Evolutionary conservation across 352 stramenopile genomes (phyloP).

Genomic region (Thalassiosira ordinaria): DNA sequence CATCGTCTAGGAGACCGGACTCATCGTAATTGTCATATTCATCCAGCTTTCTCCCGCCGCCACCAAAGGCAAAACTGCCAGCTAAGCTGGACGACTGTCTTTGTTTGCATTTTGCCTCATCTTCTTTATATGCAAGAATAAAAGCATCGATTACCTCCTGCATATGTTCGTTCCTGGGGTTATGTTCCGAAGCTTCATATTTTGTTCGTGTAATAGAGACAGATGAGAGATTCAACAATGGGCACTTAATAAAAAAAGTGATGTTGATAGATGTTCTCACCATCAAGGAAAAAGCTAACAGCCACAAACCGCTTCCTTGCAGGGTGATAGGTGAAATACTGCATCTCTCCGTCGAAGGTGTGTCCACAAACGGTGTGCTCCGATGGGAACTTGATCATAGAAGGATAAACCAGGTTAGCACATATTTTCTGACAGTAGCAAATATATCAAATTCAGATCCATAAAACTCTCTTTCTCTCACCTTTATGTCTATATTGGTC

Average conservation of each 20-base stretch:
- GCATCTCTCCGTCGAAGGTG: constrained; percentile 79
- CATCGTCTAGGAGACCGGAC: no score
- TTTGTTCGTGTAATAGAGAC: not conserved
- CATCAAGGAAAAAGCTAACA: constrained; percentile 44
- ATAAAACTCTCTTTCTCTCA: no score
- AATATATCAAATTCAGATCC: no score
- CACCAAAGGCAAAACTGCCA: constrained; percentile 22
- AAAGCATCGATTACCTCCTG: constrained; percentile 58
- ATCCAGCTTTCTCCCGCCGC: constrained; percentile 13
- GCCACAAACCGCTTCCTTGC: constrained; percentile 46
- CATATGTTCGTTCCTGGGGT: constrained; percentile 52
- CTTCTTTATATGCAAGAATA: constrained; percentile 26
- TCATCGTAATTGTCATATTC: not conserved
- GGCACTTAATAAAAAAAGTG: no score
- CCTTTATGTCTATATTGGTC: constrained; percentile 82
- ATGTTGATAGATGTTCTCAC: constrained; percentile 2
- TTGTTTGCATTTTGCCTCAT: constrained; percentile 46
- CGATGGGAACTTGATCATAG: constrained; percentile 80
- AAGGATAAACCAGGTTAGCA: no score
- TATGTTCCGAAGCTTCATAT: constrained; percentile 29
- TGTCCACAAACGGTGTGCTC: constrained; percentile 76
- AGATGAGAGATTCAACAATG: no score
- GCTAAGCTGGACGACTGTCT: constrained; percentile 27
- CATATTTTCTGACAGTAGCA: no score
- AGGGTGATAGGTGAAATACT: constrained; percentile 75